Evolutionary conservation across 108 stramenopile genomes (phyloP), one percentile per base, ranked within the genome.

Genomic region (Stephanodiscus triporus): DNA sequence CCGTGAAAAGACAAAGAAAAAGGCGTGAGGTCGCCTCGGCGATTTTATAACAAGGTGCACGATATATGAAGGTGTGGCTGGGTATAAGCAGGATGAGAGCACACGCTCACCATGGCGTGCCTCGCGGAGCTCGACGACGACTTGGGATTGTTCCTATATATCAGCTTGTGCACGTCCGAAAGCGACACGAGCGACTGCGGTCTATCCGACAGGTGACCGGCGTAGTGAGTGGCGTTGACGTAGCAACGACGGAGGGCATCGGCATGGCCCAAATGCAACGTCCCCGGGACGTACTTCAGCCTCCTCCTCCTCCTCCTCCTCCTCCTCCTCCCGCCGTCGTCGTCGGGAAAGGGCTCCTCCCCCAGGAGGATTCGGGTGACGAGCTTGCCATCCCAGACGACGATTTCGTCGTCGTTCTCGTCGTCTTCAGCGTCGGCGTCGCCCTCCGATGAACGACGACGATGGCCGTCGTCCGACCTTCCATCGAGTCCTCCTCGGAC

Each of bases 101-200:
- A n/a, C n/a, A n/a, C n/a, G n/a, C 40, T 40, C 40, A 40, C 40
- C 80, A 81, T 75, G 56, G 66, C 67, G 68, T 66, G 55, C 23
- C 80, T 54, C 23, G 80, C 67, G 23, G 70, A 68, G 17, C 73
- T 75, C 32, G 74, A 75, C 14, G 80, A 63, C 14, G 70, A 71
- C 40, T 81, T 81, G 22, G 73, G 73, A 9, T 75, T 56, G 49
- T 81, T 75, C 3, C 64, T 56, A 13, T 75, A 81, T 30, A 81
- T 81, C 11, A 68, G 36, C 32, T 66, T 74, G 51, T 81, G 34
- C 23, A 53, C 29, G 26, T 75, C 61, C n/a, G 80, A 68, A 4
- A 68, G 51, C 0, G 62, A 63, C 23, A 55, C 51, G 38, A 55
- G 53, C 37, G 73, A 45, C 9, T 47, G 22, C 42, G 29, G 11